Percentiles rank a stretch among this genome's conserved stretches.
phyloP scores from a whole-genome alignment of 345 rosid genomes.

The Camelina neglecta region DNA sequence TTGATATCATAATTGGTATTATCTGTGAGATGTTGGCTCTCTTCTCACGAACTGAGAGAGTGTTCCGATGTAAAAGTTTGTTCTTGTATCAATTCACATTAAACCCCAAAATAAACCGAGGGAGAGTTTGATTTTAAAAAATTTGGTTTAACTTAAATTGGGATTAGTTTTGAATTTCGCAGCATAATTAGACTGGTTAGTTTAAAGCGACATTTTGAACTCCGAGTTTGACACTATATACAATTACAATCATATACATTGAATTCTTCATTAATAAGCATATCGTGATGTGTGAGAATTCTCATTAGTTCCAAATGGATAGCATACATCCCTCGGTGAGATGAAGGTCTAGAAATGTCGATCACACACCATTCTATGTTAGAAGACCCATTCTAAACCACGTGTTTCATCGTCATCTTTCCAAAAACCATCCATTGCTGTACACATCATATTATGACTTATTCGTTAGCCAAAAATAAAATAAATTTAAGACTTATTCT shows the following conservation, averaged over 20 bases:
- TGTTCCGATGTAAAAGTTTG: neutral
- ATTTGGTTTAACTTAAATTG: neutral
- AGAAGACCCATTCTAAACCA: neutral
- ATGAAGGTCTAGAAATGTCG: neutral
- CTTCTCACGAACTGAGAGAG: slow-evolving; percentile 1
- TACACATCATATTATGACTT: neutral
- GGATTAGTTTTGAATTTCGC: neutral
- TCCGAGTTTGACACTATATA: neutral
- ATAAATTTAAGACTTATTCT: neutral
- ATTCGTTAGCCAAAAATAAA: no score
- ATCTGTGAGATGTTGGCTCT: neutral
- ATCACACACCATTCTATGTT: neutral
- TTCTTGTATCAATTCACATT: neutral
- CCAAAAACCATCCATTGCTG: neutral
- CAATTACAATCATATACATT: neutral
- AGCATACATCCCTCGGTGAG: neutral
- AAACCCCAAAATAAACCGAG: neutral
- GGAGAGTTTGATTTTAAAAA: neutral
- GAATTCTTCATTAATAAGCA: no score
- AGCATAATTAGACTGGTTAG: neutral
- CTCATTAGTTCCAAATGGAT: neutral
- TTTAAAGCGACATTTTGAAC: neutral
- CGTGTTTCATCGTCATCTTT: slow-evolving; percentile 2
- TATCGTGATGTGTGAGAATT: neutral
- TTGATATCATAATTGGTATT: neutral